Conservation (phyloP, 495 filamentous ascomycete genomes). For the Choiromyces venosus region DNA sequence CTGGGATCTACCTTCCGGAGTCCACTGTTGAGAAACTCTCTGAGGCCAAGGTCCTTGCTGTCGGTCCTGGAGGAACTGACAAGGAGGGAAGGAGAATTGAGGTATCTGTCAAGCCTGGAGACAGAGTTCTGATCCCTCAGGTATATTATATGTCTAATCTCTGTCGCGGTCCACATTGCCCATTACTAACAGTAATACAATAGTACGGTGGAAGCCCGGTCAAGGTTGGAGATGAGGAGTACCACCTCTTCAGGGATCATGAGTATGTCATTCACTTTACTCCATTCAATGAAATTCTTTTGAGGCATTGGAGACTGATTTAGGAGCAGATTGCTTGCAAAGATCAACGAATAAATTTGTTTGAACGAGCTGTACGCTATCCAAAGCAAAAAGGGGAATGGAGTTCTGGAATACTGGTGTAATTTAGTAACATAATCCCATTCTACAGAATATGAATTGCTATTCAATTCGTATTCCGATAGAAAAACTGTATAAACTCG, state of each 20-base stretch:
- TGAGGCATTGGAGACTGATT: conserved; percentile 1
- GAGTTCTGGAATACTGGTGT: background rate
- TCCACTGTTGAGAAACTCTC: conserved; percentile 95
- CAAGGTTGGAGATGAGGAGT: conserved; percentile 97
- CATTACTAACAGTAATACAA: conserved; percentile 10
- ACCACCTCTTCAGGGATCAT: conserved; percentile 87
- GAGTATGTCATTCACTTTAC: conserved; percentile 61
- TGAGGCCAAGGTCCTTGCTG: conserved; percentile 91
- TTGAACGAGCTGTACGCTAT: background rate
- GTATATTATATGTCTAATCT: conserved; percentile 47
- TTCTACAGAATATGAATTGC: background rate
- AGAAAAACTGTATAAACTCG: background rate
- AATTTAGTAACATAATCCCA: background rate
- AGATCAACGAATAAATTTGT: conserved; percentile 68
- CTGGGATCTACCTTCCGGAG: conserved; percentile 96
- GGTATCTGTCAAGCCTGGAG: conserved; percentile 73
- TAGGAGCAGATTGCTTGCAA: conserved; percentile 64
- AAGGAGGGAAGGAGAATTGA: conserved; percentile 79
- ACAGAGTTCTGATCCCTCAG: conserved; percentile 95
- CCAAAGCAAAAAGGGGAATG: background rate
- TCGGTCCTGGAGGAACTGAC: conserved; percentile 80
- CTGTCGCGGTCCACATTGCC: conserved; percentile 1
- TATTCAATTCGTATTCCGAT: background rate
- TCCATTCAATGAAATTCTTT: background rate
- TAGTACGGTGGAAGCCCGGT: conserved; percentile 93